Evolutionary conservation across 352 stramenopile species (phyloP).

Genomic region (Phytophthora citricola): DNA sequence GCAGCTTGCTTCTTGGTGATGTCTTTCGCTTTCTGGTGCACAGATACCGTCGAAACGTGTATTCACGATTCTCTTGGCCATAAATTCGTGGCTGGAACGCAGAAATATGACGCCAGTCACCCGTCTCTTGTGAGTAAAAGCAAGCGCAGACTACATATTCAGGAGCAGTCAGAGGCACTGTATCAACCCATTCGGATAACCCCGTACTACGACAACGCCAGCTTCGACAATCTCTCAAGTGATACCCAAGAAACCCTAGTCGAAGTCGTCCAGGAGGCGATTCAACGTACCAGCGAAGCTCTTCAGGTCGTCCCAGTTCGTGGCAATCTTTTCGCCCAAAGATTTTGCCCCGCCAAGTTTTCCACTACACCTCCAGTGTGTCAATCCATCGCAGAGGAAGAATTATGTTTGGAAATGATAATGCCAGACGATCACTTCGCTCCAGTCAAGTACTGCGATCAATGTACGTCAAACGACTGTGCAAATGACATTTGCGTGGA

Average conservation of each 20-base stretch:
- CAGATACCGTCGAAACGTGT: constrained; percentile 8
- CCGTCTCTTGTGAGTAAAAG: constrained; percentile 20
- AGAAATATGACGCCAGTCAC: constrained; percentile 29
- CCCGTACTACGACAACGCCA: constrained; percentile 67
- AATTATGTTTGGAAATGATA: constrained; percentile 71
- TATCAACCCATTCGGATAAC: constrained; percentile 71
- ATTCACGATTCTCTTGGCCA: constrained; percentile 41
- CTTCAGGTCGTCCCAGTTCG: constrained; percentile 68
- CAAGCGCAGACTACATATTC: constrained; percentile 10
- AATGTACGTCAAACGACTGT: constrained; percentile 49
- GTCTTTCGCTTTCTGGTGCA: constrained; percentile 2
- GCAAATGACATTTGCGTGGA: constrained; percentile 35
- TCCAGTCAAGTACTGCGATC: constrained; percentile 43
- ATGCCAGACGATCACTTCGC: constrained; percentile 69
- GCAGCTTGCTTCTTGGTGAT: neutral
- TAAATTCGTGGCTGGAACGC: constrained; percentile 11
- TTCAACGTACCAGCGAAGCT: constrained; percentile 46
- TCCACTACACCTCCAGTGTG: constrained; percentile 53
- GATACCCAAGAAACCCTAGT: constrained; percentile 41
- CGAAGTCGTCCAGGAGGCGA: constrained; percentile 58
- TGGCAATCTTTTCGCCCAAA: constrained; percentile 60
- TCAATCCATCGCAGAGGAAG: constrained; percentile 44
- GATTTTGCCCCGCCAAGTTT: constrained; percentile 55
- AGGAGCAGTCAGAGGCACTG: neutral
- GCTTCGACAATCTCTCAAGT: constrained; percentile 38